A percentile compares a stretch with the other conserved stretches of the same genome.
These are phyloP conservation scores for Chernovozyma sophiae-reginae DNA, from an alignment of 1,139 yeast species.

Conservation along the genomic window DNA sequence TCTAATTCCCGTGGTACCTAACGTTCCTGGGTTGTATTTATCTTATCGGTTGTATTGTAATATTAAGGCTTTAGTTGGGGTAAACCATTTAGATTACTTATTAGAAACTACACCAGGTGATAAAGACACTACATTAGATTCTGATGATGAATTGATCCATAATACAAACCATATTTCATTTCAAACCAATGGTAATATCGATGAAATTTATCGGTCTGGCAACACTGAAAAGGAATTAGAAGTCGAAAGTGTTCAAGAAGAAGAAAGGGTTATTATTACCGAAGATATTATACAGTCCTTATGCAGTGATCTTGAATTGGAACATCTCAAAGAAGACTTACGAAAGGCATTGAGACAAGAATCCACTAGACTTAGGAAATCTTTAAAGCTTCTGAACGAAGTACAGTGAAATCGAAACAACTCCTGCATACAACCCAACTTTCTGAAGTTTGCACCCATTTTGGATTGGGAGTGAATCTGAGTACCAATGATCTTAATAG, in stretches of 20 bases:
- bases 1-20: conserved; percentile 82
- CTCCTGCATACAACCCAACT: no score
- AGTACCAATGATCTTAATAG: no score
- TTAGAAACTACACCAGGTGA: conserved; percentile 21
- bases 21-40: conserved; percentile 90
- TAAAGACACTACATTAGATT: conserved; percentile 1
- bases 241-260: conserved; percentile 16
- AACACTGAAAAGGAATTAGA: conserved; percentile 9
- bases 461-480: no score
- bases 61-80: conserved; percentile 74
- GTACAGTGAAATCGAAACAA: no score
- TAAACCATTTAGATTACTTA: conserved; percentile 58
- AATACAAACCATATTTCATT: conserved; percentile 26
- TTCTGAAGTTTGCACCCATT: no score
- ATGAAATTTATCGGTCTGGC: conserved; percentile 15
- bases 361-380: conserved; percentile 20
- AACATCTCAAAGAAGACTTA: conserved; percentile 36
- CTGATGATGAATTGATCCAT: conserved; percentile 3
- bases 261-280: conserved; percentile 29
- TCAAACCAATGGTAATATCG: conserved; percentile 15
- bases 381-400: conserved; percentile 15
- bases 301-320: conserved; percentile 25
- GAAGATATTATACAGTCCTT: conserved; percentile 30
- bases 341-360: conserved; percentile 49
- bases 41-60: conserved; percentile 83